A percentile compares a stretch with the other conserved stretches of the same genome.
Conservation (phyloP, 805 yeast genomes). For the Metschnikowia cubensis region DNA sequence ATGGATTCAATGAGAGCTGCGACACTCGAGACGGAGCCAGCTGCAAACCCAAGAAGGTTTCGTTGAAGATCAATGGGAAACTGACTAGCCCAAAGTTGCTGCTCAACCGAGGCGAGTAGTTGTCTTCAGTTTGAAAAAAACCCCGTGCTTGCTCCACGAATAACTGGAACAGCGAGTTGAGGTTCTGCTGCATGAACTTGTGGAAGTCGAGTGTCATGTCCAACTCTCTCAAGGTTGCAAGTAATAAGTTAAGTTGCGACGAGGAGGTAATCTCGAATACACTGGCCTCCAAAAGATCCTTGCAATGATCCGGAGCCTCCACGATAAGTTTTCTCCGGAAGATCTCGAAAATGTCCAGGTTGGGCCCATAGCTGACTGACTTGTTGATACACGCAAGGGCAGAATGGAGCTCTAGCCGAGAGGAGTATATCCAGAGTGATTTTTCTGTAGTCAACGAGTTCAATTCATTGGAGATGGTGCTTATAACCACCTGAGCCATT, state of each 20-base stretch:
- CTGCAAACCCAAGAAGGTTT: conserved; percentile 28
- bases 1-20: conserved; percentile 18
- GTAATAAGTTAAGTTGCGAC: conserved; percentile 44
- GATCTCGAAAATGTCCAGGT: conserved; percentile 34
- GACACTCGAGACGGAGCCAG: background rate
- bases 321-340: conserved; percentile 47
- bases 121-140: conserved; percentile 8
- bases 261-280: conserved; percentile 37
- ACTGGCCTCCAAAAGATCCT: conserved; percentile 47
- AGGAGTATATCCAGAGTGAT: conserved; percentile 25
- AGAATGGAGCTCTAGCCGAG: conserved; percentile 43
- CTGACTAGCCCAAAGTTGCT: conserved; percentile 51
- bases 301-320: conserved; percentile 48
- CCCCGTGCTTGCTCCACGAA: conserved; percentile 15
- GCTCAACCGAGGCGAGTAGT: conserved; percentile 26
- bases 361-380: background rate
- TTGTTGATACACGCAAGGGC: conserved; percentile 5
- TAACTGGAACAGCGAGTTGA: conserved; percentile 12
- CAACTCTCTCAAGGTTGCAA: conserved; percentile 47
- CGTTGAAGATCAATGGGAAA: conserved; percentile 45
- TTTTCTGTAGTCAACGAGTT: conserved; percentile 21
- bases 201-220: conserved; percentile 21
- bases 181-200: conserved; percentile 17
- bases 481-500: conserved; percentile 7
- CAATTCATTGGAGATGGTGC: conserved; percentile 35